phyloP scores from a whole-genome alignment of 345 rosid species.

The Eucalyptus tenuipes region DNA sequence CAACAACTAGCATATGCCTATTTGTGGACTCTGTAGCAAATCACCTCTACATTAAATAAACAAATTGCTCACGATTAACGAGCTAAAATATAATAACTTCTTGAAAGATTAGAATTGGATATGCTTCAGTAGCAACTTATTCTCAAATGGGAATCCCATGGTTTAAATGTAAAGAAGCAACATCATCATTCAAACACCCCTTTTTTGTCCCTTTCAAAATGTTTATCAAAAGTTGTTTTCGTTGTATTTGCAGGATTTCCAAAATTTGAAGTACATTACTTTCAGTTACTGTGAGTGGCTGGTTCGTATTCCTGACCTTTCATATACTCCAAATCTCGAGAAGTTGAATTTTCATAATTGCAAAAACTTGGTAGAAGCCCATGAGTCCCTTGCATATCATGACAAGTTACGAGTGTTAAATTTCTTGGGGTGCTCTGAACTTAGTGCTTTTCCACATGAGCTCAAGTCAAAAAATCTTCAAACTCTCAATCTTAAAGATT shows the following conservation, averaged over 20 bases:
- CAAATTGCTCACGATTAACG: too few relatives aligned
- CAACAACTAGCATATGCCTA: too few relatives aligned
- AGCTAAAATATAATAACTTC: too few relatives aligned
- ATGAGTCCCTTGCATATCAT: neutral
- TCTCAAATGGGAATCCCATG: too few relatives aligned
- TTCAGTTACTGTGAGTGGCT: neutral
- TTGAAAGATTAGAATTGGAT: too few relatives aligned
- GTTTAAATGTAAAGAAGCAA: too few relatives aligned
- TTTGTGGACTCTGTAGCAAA: too few relatives aligned
- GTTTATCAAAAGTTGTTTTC: neutral
- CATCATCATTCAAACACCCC: too few relatives aligned
- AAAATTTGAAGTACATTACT: neutral
- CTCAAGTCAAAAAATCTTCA: neutral
- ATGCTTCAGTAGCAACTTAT: too few relatives aligned
- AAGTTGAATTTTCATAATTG: neutral
- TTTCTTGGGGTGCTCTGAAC: neutral
- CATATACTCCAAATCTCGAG: neutral
- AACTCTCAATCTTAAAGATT: fast-evolving
- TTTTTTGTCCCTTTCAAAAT: too few relatives aligned
- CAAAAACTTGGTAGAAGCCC: neutral
- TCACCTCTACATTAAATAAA: too few relatives aligned
- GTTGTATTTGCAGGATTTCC: neutral
- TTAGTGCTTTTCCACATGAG: neutral
- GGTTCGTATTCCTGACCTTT: neutral
- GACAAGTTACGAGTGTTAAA: neutral